These are phyloP conservation scores for Leccinum griseonigrum DNA, from an alignment of 1,284 basidiomycete species.

Conservation along the genomic window DNA sequence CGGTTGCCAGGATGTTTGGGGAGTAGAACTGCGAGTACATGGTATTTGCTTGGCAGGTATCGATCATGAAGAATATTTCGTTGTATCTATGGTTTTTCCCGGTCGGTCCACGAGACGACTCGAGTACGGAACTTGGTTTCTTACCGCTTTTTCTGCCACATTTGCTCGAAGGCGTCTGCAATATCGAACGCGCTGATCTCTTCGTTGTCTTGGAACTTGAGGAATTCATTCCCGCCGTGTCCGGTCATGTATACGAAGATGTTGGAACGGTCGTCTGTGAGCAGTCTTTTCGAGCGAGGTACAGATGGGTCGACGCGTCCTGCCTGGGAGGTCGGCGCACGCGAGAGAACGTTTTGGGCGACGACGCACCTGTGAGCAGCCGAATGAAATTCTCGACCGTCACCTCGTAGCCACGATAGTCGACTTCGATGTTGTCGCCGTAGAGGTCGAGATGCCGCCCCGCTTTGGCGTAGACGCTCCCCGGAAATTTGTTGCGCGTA, in stretches of 20 bases:
- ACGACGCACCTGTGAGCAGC: slow-evolving; percentile 74
- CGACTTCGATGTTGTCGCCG: slow-evolving; percentile 95
- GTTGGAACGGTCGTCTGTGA: slow-evolving; percentile 91
- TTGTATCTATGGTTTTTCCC: slow-evolving; percentile 70
- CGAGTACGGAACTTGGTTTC: slow-evolving; percentile 12
- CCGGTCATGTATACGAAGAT: slow-evolving; percentile 98
- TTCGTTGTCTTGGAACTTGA: slow-evolving; percentile 99
- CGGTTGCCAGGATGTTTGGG: slow-evolving; percentile 93
- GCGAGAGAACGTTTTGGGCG: background rate
- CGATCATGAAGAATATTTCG: slow-evolving; percentile 97
- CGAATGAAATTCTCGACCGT: slow-evolving; percentile 96
- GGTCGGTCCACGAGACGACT: background rate
- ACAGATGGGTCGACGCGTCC: slow-evolving; percentile 74
- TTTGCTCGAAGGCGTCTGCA: slow-evolving; percentile 96
- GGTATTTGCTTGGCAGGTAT: slow-evolving; percentile 97
- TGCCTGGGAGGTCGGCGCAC: slow-evolving; percentile 24
- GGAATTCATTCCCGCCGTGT: slow-evolving; percentile 96
- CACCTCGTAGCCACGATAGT: slow-evolving; percentile 97
- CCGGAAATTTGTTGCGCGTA: slow-evolving; percentile 88
- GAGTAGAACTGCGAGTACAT: slow-evolving; percentile 96
- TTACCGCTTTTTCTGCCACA: slow-evolving; percentile 94
- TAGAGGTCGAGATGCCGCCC: slow-evolving; percentile 86
- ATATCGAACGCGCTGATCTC: slow-evolving; percentile 96
- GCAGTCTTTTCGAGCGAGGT: slow-evolving; percentile 88
- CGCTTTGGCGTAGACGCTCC: slow-evolving; percentile 84